Evolutionary conservation across 306 rosid species (phyloP), one percentile per base, ranked within the genome.

Genomic region (Acacia crassicarpa): DNA sequence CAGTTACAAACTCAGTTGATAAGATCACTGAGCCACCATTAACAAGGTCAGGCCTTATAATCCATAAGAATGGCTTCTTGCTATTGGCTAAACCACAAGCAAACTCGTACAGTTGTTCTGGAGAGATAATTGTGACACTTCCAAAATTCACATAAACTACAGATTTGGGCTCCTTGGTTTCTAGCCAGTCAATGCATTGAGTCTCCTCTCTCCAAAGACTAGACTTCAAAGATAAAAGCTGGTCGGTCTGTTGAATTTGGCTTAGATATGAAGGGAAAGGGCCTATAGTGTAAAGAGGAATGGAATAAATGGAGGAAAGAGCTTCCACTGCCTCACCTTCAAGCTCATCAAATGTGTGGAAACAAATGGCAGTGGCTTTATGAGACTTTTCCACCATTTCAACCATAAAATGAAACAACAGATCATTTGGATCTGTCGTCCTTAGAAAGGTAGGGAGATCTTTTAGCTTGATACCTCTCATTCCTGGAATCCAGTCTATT

Each of bases 201-300:
- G 40, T n/a, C 5, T 72, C 77, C 13, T 85, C 85, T 13, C 19
- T 58, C 87, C 82, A 84, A 0, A 84, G 82, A 63, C 33, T 81
- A 19, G 80, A 41, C 0, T 76, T 63, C 0, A 81, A 35, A 15
- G 72, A 6, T 27, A 23, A 40, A 23, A 49, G 6, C 0, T 46
- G 67, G 67, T 61, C 46, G 4, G 56, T 27, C 1, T 14, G 53
- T 46, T 46, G 38, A 5, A 58, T 58, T 30, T 61, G 67, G 17
- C 27, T 61, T 12, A 61, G 19, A 25, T 25, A 25, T 10, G 67
- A 6, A 19, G 61, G 61, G 61, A 19, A 19, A 19, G 4, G 23
- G 61, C 61, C 61, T 53, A 53, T 53, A 3, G 61, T 53, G 61
- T 53, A 19, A 19, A 53, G 23, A 17, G 61, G 61, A 51, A 6